Base-by-base conservation (phyloP, 2,329 filamentous ascomycete species). In the Aaosphaeria pasadenensis region DNA sequence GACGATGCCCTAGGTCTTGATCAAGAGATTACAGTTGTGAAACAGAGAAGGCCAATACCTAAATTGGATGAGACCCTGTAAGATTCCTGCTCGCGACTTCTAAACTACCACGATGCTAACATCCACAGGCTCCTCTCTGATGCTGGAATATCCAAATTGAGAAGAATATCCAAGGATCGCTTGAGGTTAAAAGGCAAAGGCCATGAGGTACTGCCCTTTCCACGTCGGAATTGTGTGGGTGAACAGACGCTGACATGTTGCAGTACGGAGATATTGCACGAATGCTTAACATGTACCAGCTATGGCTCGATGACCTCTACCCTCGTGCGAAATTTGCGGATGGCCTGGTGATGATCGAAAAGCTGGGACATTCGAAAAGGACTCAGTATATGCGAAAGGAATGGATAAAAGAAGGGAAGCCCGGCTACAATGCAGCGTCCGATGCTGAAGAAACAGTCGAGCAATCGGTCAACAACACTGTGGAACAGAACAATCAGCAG, bases 251-350 rank as follows among this genome's bases (percentile, higher is more conserved):
- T 66, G 29, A 69, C 42, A 35, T 28, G 40, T 44, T 35, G 17
- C 46, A 92, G 85, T 97, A 94, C 71, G 86, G 87, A 13, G 94
- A 99, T 65, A 83, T 91, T 7, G 82, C 86, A 0, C 83, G 85
- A 11, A 79, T 99, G 28, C 78, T 99, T 42, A 89, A 88, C 28
- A 89, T 95, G 66, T 99, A 97, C 66, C 94, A 97, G 67, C 72
- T 96, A 47, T 99, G 94, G 94, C 86, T 99, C 2, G 92, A 99
- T 71, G 91, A 96, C 63, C 77, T 99, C 9, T 99, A 91, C 63
- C 94, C 94, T 9, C 91, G 95, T 63, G 94, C 92, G 5, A 92
- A 91, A 63, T 99, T 99, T 63, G 81, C 88, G 42, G 94, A 99
- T 62, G 94, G 88, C 3, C 76, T 97, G 5, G 75, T 80, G 36